These are phyloP conservation scores for Chalaropsis thielavioides DNA, from an alignment of 2,329 filamentous ascomycete genomes.

Conservation along the genomic window DNA sequence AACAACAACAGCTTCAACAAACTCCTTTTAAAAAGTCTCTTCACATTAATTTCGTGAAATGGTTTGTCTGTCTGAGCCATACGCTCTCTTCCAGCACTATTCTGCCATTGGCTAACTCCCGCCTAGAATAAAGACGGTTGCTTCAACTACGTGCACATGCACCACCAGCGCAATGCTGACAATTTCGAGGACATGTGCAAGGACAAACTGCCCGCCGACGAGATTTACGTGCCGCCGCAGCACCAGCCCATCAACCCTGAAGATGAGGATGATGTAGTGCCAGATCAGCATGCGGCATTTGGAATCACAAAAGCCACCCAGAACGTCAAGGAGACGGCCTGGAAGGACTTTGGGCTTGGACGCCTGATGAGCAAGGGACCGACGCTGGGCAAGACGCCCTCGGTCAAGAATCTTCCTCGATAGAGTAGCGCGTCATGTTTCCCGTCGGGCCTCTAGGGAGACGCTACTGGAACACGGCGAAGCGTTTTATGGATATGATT, in stretches of 20 bases:
- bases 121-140: conserved; percentile 56
- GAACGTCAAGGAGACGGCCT: conserved; percentile 53
- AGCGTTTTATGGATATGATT: neutral
- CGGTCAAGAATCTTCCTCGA: conserved; percentile 20
- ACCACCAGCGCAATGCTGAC: conserved; percentile 56
- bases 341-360: conserved; percentile 64
- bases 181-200: conserved; percentile 65
- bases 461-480: neutral
- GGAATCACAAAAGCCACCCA: conserved; percentile 72
- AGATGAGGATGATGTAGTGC: conserved; percentile 78
- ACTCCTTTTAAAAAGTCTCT: neutral
- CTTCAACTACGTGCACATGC: conserved; percentile 65
- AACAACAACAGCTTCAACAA: neutral
- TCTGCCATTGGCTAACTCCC: neutral
- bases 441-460: neutral
- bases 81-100: neutral
- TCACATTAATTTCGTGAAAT: neutral
- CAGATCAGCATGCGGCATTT: conserved; percentile 77
- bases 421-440: conserved; percentile 11
- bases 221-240: conserved; percentile 67
- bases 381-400: conserved; percentile 20
- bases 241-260: conserved; percentile 75
- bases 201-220: conserved; percentile 57
- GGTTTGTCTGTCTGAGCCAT: neutral
- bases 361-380: conserved; percentile 55